Evolutionary conservation across 352 stramenopile genomes (phyloP).

Genomic region (Globisporangium alternatum): DNA sequence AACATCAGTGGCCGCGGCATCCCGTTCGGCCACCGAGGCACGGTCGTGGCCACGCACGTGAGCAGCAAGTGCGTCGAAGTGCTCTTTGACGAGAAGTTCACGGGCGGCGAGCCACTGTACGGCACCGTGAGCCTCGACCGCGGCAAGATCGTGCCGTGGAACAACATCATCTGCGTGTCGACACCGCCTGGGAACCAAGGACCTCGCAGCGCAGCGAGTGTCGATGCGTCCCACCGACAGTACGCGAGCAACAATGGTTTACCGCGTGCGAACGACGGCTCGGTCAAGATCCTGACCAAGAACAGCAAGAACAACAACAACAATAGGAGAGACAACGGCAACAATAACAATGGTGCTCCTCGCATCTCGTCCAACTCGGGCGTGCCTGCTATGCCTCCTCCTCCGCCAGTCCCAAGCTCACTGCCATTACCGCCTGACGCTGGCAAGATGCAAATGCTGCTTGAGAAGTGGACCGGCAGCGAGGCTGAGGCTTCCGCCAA

Average conservation of each 20-base stretch:
- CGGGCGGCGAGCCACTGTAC: slow-evolving; percentile 94
- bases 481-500: slow-evolving; percentile 10
- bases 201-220: background rate
- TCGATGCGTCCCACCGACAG: slow-evolving; percentile 9
- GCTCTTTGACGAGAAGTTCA: slow-evolving; percentile 96
- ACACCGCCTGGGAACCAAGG: slow-evolving; percentile 25
- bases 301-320: slow-evolving; percentile 3
- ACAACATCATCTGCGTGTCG: slow-evolving; percentile 75
- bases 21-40: slow-evolving; percentile 96
- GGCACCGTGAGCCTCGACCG: slow-evolving; percentile 93
- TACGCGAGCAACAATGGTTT: slow-evolving; percentile 17
- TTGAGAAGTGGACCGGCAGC: slow-evolving; percentile 59
- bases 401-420: slow-evolving; percentile 13
- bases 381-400: background rate
- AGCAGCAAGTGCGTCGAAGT: slow-evolving; percentile 97
- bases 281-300: slow-evolving; percentile 13
- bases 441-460: slow-evolving; percentile 50
- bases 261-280: slow-evolving; percentile 12
- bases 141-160: slow-evolving; percentile 95
- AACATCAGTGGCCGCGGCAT: slow-evolving; percentile 95
- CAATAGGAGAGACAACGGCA: background rate
- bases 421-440: slow-evolving; percentile 7
- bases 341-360: background rate
- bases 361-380: slow-evolving; percentile 13
- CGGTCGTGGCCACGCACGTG: slow-evolving; percentile 96